A percentile compares a stretch with the other conserved stretches of the same genome.
These are phyloP conservation scores for Acacia crassicarpa DNA, from an alignment of 306 rosid genomes.

Conservation along the genomic window DNA sequence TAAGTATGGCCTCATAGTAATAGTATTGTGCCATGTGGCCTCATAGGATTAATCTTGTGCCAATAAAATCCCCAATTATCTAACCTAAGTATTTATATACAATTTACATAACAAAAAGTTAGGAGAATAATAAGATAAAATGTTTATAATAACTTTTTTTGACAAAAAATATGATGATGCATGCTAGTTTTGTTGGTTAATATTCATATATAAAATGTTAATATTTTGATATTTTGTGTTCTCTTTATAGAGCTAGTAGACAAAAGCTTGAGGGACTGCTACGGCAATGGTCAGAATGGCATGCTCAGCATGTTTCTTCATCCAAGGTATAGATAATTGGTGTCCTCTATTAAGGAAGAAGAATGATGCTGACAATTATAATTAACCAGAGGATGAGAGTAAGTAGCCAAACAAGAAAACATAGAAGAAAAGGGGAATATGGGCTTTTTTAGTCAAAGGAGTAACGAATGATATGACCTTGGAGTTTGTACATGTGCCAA, in stretches of 20 bases:
- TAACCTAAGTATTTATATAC: no score
- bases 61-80: no score
- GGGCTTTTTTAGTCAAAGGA: neutral
- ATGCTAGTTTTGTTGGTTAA: neutral
- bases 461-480: constrained; percentile 4
- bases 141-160: constrained; percentile 4
- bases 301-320: constrained; percentile 53
- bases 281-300: constrained; percentile 96
- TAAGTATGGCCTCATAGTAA: no score
- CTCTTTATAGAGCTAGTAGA: constrained; percentile 71
- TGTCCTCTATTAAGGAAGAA: neutral
- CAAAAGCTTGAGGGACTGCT: constrained; percentile 83
- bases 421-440: neutral
- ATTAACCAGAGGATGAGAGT: constrained; percentile 17
- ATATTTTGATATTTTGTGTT: constrained; percentile 20
- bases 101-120: neutral
- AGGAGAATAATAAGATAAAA: neutral
- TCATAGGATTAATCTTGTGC: no score
- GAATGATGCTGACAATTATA: neutral
- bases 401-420: constrained; percentile 19
- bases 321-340: constrained; percentile 55
- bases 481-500: neutral
- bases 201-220: neutral
- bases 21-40: no score
- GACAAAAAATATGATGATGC: neutral